These are phyloP conservation scores for Chloranthus sessilifolius DNA, from an alignment of 164 flowering plant species.

Conservation along the genomic window DNA sequence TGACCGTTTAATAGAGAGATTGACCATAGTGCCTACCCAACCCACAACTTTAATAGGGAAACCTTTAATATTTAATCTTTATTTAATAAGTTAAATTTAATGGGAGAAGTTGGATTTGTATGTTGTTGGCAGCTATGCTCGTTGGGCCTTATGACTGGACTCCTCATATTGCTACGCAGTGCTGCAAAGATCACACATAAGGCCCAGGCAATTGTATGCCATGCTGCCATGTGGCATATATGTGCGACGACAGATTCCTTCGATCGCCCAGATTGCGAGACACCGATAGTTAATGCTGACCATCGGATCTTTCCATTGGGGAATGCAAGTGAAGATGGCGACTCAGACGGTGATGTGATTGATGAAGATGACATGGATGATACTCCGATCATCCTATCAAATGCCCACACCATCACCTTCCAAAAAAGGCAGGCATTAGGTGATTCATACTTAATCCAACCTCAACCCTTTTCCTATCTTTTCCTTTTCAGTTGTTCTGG, in stretches of 20 bases:
- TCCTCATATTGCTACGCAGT: constrained; percentile 59
- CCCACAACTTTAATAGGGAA: too few species aligned
- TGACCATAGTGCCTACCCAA: too few species aligned
- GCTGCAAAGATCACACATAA: constrained; percentile 95
- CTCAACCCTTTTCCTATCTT: too few species aligned
- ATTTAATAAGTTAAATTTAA: too few species aligned
- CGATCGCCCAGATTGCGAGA: constrained; percentile 45
- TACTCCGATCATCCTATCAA: constrained; percentile 37
- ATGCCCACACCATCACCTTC: constrained; percentile 57
- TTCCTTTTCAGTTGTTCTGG: too few species aligned
- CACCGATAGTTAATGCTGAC: constrained; percentile 23
- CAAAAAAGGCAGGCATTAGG: constrained; percentile 83
- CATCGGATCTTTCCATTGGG: constrained; percentile 2
- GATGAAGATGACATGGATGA: constrained; percentile 68
- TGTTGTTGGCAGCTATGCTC: constrained; percentile 74
- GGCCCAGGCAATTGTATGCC: constrained; percentile 66
- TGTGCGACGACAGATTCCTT: constrained; percentile 76
- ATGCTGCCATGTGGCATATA: constrained; percentile 88
- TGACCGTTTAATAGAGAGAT: too few species aligned
- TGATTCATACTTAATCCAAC: constrained; percentile 10
- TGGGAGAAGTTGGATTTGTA: too few species aligned
- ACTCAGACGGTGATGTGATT: constrained; percentile 38
- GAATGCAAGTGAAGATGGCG: too few species aligned
- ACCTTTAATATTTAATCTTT: too few species aligned
- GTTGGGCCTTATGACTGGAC: constrained; percentile 57